These are phyloP conservation scores for Ananas comosus DNA, from an alignment of 176 grass and related monocot genomes.

Conservation along the genomic window DNA sequence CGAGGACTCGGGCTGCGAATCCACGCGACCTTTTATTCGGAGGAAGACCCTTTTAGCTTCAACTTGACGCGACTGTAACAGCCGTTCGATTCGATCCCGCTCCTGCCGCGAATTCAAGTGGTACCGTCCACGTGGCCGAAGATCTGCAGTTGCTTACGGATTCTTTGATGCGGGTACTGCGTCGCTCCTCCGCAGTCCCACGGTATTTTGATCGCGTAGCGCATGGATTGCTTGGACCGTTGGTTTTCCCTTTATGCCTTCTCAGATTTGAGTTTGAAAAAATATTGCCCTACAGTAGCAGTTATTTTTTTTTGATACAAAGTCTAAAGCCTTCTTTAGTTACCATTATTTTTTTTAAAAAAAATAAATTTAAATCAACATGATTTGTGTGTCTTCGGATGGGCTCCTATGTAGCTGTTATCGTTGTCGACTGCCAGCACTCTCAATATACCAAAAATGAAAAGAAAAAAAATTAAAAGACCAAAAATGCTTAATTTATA, in stretches of 20 bases:
- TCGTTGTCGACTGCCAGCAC: too few species aligned
- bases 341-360: too few species aligned
- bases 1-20: constrained; percentile 5
- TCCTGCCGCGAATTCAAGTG: neutral
- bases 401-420: too few species aligned
- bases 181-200: neutral
- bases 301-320: too few species aligned
- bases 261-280: too few species aligned
- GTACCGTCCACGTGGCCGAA: constrained; percentile 7
- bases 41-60: constrained; percentile 10
- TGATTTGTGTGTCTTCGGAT: too few species aligned
- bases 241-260: neutral
- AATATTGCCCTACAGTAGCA: too few species aligned
- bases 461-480: too few species aligned
- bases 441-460: too few species aligned
- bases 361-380: too few species aligned
- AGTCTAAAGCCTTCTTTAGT: too few species aligned
- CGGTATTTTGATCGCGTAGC: neutral
- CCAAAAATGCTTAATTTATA: too few species aligned
- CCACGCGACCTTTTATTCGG: constrained; percentile 7
- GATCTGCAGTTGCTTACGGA: neutral
- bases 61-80: constrained; percentile 8
- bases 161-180: neutral
- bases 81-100: constrained; percentile 12
- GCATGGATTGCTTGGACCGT: neutral